These are phyloP conservation scores for Xylaria sp. DNA, from an alignment of 2,329 filamentous ascomycete genomes.

Conservation along the genomic window DNA sequence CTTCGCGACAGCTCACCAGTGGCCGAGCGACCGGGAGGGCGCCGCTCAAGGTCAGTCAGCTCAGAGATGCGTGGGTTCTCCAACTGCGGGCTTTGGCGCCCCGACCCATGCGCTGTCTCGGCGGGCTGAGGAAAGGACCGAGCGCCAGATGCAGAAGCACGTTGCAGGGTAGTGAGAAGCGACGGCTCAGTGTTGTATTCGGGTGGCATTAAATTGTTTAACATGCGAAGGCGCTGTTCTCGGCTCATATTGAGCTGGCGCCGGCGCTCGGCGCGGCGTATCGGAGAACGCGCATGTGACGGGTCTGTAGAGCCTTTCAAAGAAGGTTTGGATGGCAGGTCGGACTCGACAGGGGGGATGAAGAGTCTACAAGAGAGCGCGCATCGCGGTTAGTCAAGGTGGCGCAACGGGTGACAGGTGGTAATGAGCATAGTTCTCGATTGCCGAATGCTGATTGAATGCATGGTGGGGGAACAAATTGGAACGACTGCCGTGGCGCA, in stretches of 20 bases:
- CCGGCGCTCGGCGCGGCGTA: conserved; percentile 51
- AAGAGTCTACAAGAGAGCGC: conserved; percentile 54
- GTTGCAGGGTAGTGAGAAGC: conserved; percentile 1
- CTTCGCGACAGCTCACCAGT: conserved; percentile 9
- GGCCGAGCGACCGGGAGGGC: background rate
- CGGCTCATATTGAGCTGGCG: conserved; percentile 52
- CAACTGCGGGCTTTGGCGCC: conserved; percentile 21
- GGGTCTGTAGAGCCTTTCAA: conserved; percentile 46
- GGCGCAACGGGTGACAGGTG: conserved; percentile 3
- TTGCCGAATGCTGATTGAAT: conserved; percentile 1
- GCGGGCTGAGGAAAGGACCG: conserved; percentile 12
- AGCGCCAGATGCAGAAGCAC: background rate
- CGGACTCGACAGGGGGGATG: conserved; percentile 59
- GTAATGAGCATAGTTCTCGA: background rate
- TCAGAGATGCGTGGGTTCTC: conserved; percentile 26
- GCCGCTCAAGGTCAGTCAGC: conserved; percentile 17
- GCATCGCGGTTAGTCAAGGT: conserved; percentile 32
- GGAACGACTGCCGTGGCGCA: background rate
- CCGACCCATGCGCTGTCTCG: conserved; percentile 13
- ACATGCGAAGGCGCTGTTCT: conserved; percentile 48
- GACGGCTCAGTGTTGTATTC: conserved; percentile 17
- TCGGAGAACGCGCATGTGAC: conserved; percentile 53
- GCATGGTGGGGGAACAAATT: conserved; percentile 12
- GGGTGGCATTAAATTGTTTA: conserved; percentile 41
- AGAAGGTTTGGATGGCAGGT: conserved; percentile 53